Evolutionary conservation across 768 basidiomycete genomes (phyloP), one percentile per base, ranked within the genome.

Genomic region (Calvatia gigantea): DNA sequence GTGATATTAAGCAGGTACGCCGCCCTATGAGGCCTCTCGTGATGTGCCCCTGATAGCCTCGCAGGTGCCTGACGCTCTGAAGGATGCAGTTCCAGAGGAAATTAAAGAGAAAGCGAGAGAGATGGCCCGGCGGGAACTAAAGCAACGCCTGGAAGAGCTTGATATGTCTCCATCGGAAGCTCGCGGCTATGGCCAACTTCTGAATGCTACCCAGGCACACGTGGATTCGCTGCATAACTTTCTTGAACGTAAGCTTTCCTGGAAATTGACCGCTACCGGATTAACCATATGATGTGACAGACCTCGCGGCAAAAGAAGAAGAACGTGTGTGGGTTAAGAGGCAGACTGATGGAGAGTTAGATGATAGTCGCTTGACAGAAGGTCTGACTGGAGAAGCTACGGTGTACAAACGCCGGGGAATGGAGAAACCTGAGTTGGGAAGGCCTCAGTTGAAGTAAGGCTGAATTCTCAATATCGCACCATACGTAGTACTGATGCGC

Each of bases 241-340:
- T 27, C 74, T 87, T 5, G 85, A 87, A 68, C 77, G 85, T 86
- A 58, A 57, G 82, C n/a, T 46, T 21, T 3, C 62, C n/a, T 38
- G 2, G 15, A 44, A n/a, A 25, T 14, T 15, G 17, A 9, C 3
- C 0, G 0, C 25, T 35, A 37, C 19, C 31, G 11, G 25, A n/a
- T 38, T 44, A 31, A 2, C 38, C 56, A 29, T 23, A 7, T 15
- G 6, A 39, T 25, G 9, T 21, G 19, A 31, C 60, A 86, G 85
- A 86, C 64, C 77, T 87, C 17, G 77, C 84, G 12, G 83, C 85
- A 0, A 84, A 80, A 56, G 85, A 86, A 60, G 85, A 86, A 61
- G 85, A 86, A 59, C 79, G 85, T 11, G 78, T 87, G 2, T 87
- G 85, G 85, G 71, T 86, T 14, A 87, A 86, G 63, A 79, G 85